Evolutionary conservation across 1,139 yeast genomes (phyloP).

Genomic region (Suhomyces taliae): DNA sequence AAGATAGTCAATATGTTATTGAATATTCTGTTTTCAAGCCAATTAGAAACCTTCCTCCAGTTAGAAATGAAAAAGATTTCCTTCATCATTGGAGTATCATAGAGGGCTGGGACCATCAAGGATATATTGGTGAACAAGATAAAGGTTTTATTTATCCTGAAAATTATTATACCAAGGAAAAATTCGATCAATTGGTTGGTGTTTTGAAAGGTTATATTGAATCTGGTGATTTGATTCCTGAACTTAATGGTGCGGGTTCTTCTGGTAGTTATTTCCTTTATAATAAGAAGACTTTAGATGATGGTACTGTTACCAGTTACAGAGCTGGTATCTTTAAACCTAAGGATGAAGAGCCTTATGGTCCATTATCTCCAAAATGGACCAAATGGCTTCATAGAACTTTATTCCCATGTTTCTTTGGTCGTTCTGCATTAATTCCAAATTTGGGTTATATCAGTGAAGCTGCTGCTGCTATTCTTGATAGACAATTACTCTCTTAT

Average conservation of each 20-base stretch:
- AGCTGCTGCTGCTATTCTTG: constrained; percentile 68
- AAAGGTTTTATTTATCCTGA: constrained; percentile 16
- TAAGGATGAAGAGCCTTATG: constrained; percentile 80
- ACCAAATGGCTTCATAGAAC: constrained; percentile 78
- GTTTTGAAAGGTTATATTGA: constrained; percentile 46
- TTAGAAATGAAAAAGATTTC: constrained; percentile 20
- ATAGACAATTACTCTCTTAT: constrained; percentile 55
- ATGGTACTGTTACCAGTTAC: constrained; percentile 7
- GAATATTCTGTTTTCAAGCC: constrained; percentile 56
- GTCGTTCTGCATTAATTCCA: constrained; percentile 70
- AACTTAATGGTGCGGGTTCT: constrained; percentile 62
- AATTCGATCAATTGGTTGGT: constrained; percentile 39
- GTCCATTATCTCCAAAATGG: constrained; percentile 79
- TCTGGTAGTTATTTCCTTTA: constrained; percentile 70
- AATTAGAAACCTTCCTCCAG: constrained; percentile 23
- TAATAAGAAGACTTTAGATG: constrained; percentile 13
- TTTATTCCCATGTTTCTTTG: constrained; percentile 75
- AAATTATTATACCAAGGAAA: constrained; percentile 29
- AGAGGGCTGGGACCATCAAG: constrained; percentile 8
- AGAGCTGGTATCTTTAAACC: constrained; percentile 70
- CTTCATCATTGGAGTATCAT: constrained; percentile 15
- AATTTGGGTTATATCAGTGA: constrained; percentile 74
- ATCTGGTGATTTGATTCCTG: constrained; percentile 37
- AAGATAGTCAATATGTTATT: constrained; percentile 28
- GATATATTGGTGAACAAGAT: constrained; percentile 2